These are phyloP conservation scores for Aureobasidium namibiae DNA, from an alignment of 2,329 filamentous ascomycete genomes.

Conservation along the genomic window DNA sequence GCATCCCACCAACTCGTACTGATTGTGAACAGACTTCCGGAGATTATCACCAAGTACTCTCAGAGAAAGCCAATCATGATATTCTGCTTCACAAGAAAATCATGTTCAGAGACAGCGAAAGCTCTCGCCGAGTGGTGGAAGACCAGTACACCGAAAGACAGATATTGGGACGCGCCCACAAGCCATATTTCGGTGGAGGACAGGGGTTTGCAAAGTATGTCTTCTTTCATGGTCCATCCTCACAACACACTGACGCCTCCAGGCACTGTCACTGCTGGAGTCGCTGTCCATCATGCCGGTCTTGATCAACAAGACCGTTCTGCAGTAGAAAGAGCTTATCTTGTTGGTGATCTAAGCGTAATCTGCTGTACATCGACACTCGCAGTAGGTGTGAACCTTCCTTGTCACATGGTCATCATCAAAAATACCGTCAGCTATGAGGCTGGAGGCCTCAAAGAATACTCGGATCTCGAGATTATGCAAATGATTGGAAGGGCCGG, in stretches of 20 bases:
- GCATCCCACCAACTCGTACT: background rate
- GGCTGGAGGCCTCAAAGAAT: conserved; percentile 47
- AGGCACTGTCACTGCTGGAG: conserved; percentile 48
- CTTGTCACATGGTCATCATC: conserved; percentile 73
- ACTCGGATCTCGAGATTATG: conserved; percentile 77
- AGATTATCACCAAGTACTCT: conserved; percentile 58
- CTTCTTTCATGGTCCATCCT: conserved; percentile 16
- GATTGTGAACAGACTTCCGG: conserved; percentile 46
- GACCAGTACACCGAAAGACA: conserved; percentile 40
- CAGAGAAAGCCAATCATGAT: conserved; percentile 70
- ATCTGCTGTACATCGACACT: conserved; percentile 85
- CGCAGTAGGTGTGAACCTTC: conserved; percentile 75
- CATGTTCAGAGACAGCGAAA: conserved; percentile 59
- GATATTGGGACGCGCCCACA: conserved; percentile 56
- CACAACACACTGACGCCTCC: conserved; percentile 3
- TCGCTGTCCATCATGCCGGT: conserved; percentile 78
- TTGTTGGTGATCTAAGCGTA: conserved; percentile 63
- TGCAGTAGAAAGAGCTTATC: conserved; percentile 58
- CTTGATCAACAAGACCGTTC: conserved; percentile 56
- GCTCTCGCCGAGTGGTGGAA: conserved; percentile 60
- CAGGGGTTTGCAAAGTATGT: conserved; percentile 50
- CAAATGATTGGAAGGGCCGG: conserved; percentile 85
- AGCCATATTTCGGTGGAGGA: conserved; percentile 45
- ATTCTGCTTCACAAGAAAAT: conserved; percentile 72
- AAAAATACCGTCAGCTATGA: conserved; percentile 68